phyloP scores from a whole-genome alignment of 139 green algal species.

The Trebouxia sp. region DNA sequence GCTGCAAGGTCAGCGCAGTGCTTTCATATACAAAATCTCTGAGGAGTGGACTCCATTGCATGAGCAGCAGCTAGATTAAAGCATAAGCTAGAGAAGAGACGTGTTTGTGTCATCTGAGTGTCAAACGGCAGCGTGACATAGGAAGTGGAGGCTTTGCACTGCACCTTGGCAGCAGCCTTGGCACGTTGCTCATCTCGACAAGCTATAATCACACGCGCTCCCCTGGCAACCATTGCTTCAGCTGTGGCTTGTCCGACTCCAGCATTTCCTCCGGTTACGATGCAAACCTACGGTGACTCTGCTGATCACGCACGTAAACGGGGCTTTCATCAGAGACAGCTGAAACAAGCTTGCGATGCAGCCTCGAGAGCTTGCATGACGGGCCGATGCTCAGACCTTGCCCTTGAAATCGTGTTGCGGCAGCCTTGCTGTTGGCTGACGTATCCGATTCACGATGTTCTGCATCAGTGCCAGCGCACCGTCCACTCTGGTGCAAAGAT shows the following conservation, averaged over 20 bases:
- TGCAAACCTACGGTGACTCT: slow-evolving; percentile 9
- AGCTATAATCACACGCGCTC: slow-evolving; percentile 42
- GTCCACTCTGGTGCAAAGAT: neutral
- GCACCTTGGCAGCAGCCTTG: slow-evolving; percentile 8
- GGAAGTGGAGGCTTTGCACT: neutral
- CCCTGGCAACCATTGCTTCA: slow-evolving; percentile 27
- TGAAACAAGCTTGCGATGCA: too few species aligned
- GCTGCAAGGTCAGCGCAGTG: too few species aligned
- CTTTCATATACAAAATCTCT: neutral
- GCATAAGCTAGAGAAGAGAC: neutral
- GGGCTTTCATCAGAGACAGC: neutral
- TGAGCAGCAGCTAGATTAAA: neutral
- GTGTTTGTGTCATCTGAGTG: neutral
- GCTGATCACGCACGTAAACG: neutral
- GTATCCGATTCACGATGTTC: neutral
- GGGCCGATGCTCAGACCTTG: neutral
- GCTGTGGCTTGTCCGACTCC: slow-evolving; percentile 42
- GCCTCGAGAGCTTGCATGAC: neutral
- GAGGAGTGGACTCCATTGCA: neutral
- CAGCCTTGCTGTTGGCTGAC: neutral
- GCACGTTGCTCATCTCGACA: slow-evolving; percentile 32
- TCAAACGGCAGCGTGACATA: neutral
- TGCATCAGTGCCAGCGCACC: neutral
- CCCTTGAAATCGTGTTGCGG: neutral
- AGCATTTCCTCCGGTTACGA: slow-evolving; percentile 50